These are phyloP conservation scores for Thelonectria olida DNA, from an alignment of 2,329 filamentous ascomycete genomes.

Conservation along the genomic window DNA sequence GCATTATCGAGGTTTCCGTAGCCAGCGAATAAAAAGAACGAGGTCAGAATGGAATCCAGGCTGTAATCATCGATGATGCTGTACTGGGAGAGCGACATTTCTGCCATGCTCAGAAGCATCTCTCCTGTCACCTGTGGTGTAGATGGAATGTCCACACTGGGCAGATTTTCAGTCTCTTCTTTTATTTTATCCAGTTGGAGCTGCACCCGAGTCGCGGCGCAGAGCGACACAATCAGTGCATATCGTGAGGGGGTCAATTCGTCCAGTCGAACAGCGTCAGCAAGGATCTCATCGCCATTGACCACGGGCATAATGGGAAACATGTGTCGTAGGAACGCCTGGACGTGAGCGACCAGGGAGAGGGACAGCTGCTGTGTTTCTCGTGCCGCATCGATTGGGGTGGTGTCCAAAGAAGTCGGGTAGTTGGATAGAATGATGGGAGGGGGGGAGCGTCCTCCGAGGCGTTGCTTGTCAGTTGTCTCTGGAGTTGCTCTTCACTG, in stretches of 20 bases:
- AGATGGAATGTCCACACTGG: slow-evolving; percentile 27
- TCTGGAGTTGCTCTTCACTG: background rate
- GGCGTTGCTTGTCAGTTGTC: background rate
- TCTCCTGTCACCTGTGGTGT: slow-evolving; percentile 38
- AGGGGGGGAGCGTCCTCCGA: background rate
- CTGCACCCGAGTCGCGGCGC: slow-evolving; percentile 43
- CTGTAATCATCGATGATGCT: slow-evolving; percentile 40
- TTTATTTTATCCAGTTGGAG: slow-evolving; percentile 35
- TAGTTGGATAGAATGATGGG: background rate
- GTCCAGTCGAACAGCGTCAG: slow-evolving; percentile 37
- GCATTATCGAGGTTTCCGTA: slow-evolving; percentile 44
- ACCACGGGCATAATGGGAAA: slow-evolving; percentile 46
- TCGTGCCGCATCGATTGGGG: background rate
- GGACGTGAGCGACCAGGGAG: slow-evolving; percentile 40
- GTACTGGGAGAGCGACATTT: slow-evolving; percentile 39
- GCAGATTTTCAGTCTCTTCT: slow-evolving; percentile 11
- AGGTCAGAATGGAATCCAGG: slow-evolving; percentile 41
- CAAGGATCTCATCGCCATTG: slow-evolving; percentile 38
- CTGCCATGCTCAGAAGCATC: slow-evolving; percentile 38
- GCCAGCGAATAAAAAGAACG: slow-evolving; percentile 43
- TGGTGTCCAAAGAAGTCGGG: background rate
- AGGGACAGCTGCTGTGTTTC: slow-evolving; percentile 33
- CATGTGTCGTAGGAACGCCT: slow-evolving; percentile 42
- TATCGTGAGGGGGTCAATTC: slow-evolving; percentile 40
- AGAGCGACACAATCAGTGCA: slow-evolving; percentile 41